Evolutionary conservation across 1,284 basidiomycete species (phyloP), one percentile per base, ranked within the genome.

Genomic region (Pisolithus thermaeus): DNA sequence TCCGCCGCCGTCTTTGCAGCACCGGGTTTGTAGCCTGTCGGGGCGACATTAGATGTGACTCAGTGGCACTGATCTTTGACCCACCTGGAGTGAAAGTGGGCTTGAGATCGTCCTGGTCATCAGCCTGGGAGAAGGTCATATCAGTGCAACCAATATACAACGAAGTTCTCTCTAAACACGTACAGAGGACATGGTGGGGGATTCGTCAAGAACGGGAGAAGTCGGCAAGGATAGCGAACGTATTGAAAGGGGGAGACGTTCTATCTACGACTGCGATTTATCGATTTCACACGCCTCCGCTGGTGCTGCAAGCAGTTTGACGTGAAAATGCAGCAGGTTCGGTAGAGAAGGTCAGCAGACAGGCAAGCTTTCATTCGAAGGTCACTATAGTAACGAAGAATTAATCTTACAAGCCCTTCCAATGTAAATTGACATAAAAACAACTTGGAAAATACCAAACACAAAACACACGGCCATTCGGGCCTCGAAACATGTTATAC

Each of bases 21-120:
- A n/a, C 71, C 66, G 44, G 77, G 78, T 69, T 85, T 90, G 75
- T 90, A 90, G 51, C 88, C 87, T 89, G 57, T 38, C 53, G 50
- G 52, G 59, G 6, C 51, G 57, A 56, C 52, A 59, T 60, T 51
- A 56, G 56, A 59, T 47, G 46, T 39, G 44, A 30, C 20, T 40
- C 45, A 25, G 18, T 11, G 7, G 6, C 35, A 32, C 30, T 22
- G 38, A 22, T 38, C 18, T 45, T 35, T 28, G 27, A 49, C 64
- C 54, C 58, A 84, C 87, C 87, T 70, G 83, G 83, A 47, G 87
- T 87, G 61, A 61, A 50, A 61, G 78, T 71, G 53, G 84, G 81
- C 51, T 72, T 73, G 54, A 90, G 74, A 62, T 90, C 87, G 39
- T 84, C 83, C 53, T 73, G 70, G 28, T 85, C 81, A 38, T 84